phyloP scores from a whole-genome alignment of 2,329 filamentous ascomycete species.

The Talaromyces sp. region DNA sequence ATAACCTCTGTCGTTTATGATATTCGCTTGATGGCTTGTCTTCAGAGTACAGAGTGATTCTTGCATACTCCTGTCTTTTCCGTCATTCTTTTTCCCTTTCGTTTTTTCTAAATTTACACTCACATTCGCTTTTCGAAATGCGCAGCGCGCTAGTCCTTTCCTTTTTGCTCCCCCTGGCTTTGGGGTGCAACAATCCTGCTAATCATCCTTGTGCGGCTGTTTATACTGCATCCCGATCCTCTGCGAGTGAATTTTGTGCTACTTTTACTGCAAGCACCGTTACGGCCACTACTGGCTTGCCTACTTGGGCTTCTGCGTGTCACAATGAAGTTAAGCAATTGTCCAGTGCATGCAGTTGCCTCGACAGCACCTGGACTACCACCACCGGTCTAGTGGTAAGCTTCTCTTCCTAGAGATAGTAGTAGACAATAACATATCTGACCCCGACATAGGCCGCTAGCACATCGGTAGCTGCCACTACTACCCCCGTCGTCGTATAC shows the following conservation, averaged over 20 bases:
- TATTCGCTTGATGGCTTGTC: background rate
- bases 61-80: background rate
- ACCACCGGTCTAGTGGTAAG: background rate
- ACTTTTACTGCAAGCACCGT: background rate
- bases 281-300: background rate
- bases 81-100: background rate
- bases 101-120: background rate
- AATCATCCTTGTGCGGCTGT: background rate
- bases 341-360: background rate
- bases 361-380: background rate
- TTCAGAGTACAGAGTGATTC: background rate
- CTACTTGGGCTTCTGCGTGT: background rate
- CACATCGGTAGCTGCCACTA: background rate
- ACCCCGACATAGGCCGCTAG: background rate
- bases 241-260: background rate
- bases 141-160: conserved; percentile 9
- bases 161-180: conserved; percentile 3
- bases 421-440: background rate
- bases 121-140: conserved; percentile 2
- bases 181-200: conserved; percentile 9
- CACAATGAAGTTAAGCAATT: background rate
- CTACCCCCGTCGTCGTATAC: background rate
- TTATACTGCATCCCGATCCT: conserved; percentile 1
- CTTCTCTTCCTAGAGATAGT: background rate
- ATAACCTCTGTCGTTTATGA: background rate